phyloP scores from a whole-genome alignment of 2,329 filamentous ascomycete species.

The Apiospora kogelbergensis region DNA sequence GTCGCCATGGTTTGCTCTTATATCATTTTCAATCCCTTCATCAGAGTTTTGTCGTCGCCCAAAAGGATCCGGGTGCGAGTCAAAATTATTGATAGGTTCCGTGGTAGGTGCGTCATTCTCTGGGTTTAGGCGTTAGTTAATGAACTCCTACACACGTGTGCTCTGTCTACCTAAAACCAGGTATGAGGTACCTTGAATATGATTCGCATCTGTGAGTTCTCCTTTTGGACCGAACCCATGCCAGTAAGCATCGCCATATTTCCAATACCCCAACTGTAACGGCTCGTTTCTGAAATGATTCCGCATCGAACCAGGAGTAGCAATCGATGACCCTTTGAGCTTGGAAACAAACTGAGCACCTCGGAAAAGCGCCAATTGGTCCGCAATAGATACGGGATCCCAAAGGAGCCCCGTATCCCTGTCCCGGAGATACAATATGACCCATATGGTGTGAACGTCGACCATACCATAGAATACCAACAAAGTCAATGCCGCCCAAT shows the following conservation, averaged over 20 bases:
- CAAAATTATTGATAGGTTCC: neutral
- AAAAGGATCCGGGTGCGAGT: too few relatives aligned
- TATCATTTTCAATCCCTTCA: neutral
- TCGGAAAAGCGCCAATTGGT: neutral
- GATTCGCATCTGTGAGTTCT: neutral
- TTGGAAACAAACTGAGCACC: neutral
- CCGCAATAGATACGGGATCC: neutral
- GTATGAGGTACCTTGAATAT: neutral
- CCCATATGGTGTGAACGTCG: neutral
- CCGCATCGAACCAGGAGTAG: neutral
- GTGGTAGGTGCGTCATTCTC: neutral
- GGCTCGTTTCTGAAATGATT: neutral
- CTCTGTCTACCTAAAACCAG: too few relatives aligned
- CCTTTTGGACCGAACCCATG: neutral
- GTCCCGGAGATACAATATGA: neutral
- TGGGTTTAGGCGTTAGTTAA: neutral
- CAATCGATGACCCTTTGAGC: neutral
- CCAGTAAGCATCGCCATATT: neutral
- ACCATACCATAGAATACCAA: neutral
- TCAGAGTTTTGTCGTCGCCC: neutral
- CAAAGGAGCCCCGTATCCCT: neutral
- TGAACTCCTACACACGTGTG: neutral
- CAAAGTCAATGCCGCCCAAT: neutral
- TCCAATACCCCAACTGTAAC: neutral
- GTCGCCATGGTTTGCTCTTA: neutral